These are phyloP conservation scores for Mariannaea sp. DNA, from an alignment of 2,329 filamentous ascomycete genomes.

Conservation along the genomic window DNA sequence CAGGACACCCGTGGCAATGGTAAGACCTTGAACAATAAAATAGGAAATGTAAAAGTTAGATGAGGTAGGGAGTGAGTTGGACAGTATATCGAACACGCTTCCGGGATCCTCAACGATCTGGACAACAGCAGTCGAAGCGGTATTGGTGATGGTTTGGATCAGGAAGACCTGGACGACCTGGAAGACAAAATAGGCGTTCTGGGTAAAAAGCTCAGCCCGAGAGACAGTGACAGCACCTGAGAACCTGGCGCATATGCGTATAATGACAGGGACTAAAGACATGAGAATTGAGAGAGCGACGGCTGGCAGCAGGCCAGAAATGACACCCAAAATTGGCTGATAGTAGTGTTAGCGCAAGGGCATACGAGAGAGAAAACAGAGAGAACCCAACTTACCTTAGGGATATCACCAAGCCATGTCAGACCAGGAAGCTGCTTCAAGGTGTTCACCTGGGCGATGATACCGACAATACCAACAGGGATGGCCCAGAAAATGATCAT, in stretches of 20 bases:
- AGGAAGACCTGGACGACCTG: conserved; percentile 94
- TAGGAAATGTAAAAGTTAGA: conserved; percentile 95
- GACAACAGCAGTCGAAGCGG: conserved; percentile 71
- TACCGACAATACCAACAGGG: conserved; percentile 77
- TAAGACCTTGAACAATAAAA: conserved; percentile 83
- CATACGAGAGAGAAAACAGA: background rate
- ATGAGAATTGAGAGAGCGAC: conserved; percentile 81
- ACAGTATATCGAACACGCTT: conserved; percentile 66
- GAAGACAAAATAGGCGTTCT: conserved; percentile 91
- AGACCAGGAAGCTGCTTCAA: conserved; percentile 72
- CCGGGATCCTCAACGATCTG: conserved; percentile 67
- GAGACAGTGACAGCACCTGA: conserved; percentile 80
- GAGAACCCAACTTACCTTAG: conserved; percentile 43
- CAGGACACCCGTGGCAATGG: conserved; percentile 73
- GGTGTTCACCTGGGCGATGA: conserved; percentile 81
- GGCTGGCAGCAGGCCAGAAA: conserved; percentile 82
- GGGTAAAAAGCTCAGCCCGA: conserved; percentile 83
- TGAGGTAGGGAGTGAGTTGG: conserved; percentile 74
- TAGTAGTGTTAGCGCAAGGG: conserved; percentile 5
- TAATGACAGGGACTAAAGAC: conserved; percentile 74
- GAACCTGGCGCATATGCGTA: conserved; percentile 71
- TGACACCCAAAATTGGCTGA: conserved; percentile 69
- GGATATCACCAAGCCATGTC: conserved; percentile 73
- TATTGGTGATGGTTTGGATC: conserved; percentile 79
- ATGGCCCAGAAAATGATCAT: conserved; percentile 86